Evolutionary conservation across 129 eudicot species (phyloP), one percentile per base, ranked within the genome.

Genomic region (Kitagawia praeruptora): DNA sequence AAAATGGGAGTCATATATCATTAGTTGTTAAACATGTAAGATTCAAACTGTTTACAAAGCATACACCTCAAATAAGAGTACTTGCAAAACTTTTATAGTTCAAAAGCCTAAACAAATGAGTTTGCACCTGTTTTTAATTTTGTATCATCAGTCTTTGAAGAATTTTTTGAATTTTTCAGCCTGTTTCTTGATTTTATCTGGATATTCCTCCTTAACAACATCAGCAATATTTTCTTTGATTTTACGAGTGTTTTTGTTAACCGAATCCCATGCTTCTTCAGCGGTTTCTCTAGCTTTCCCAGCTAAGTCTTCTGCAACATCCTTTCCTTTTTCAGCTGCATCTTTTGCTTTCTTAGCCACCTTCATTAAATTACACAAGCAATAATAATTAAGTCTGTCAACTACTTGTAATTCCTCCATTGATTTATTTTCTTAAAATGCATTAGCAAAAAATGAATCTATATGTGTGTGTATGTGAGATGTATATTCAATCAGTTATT

Each of bases 251-350:
- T 87, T 88, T 49, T 87, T 91, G 76, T 85, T 91, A 4, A 91
- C 86, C 4, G 87, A 64, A 34, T 79, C 91, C 94, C 96, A 93
- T 69, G 98, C 96, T 16, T 82, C 90, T 79, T 87, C 86, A 27
- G 91, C 94, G 6, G 87, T 87, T 72, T 86, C 81, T 84, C 89
- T 91, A 38, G 89, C 91, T 81, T 89, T 93, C 25, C 84, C 93
- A 8, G 89, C 85, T 27, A 88, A 54, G 9, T 88, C 85, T 12
- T 89, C 88, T 8, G 96, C 90, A 1, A 70, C 53, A 14, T 83
- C 89, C 38, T 85, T 42, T 28, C 75, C 88, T 79, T 88, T 82
- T 39, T 84, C 92, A 0, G 89, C 87, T 38, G 76, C 79, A 18
- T 83, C 84, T 75, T 90, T 89, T 6, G 93, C 83, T 81, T 88